Conservation (phyloP, 164 flowering plant species). For the Magnolia officinalis region DNA sequence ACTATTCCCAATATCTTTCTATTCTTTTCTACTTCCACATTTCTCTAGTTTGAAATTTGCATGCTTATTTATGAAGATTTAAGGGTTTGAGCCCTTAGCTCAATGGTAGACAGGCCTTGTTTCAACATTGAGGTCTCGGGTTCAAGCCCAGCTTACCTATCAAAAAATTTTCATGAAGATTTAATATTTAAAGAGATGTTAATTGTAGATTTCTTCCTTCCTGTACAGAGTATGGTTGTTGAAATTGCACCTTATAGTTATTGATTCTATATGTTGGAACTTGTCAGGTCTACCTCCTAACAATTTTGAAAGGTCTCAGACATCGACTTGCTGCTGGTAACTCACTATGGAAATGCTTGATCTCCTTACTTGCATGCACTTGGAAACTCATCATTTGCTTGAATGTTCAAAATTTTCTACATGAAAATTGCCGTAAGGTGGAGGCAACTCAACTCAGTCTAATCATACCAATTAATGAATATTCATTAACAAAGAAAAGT, state of each 20-base stretch:
- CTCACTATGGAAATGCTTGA: not conserved
- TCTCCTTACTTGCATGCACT: not conserved
- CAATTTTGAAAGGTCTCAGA: constrained; percentile 81
- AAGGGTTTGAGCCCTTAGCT: too few relatives aligned
- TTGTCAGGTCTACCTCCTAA: constrained; percentile 75
- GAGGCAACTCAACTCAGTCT: not conserved
- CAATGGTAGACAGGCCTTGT: too few relatives aligned
- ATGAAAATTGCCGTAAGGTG: not conserved
- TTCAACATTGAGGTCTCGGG: too few relatives aligned
- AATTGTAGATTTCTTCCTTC: too few relatives aligned
- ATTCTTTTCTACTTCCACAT: too few relatives aligned
- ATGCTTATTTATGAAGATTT: too few relatives aligned
- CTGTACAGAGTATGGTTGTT: too few relatives aligned
- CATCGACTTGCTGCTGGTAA: constrained; percentile 97
- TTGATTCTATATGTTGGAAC: constrained; percentile 10
- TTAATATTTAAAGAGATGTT: too few relatives aligned
- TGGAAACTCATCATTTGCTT: not conserved
- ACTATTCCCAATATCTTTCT: too few relatives aligned
- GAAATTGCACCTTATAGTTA: not conserved
- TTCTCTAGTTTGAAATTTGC: too few relatives aligned
- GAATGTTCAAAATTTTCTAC: not conserved
- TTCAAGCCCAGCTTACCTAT: too few relatives aligned
- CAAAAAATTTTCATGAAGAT: too few relatives aligned
- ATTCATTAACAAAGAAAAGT: not conserved
- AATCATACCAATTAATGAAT: not conserved